These are phyloP conservation scores for Colletotrichum liaoningense DNA, from an alignment of 2,329 filamentous ascomycete genomes.

Conservation along the genomic window DNA sequence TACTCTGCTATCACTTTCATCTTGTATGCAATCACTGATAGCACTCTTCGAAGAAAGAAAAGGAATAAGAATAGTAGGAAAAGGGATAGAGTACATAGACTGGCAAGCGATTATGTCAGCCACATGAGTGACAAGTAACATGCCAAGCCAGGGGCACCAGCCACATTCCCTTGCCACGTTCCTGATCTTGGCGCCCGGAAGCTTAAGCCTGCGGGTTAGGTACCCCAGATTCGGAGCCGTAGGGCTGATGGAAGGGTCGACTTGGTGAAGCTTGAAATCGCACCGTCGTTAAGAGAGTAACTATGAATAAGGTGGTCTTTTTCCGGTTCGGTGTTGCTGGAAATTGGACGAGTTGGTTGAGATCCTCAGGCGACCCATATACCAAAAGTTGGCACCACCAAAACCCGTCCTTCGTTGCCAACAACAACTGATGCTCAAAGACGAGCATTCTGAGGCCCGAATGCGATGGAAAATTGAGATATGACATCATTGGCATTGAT, in stretches of 20 bases:
- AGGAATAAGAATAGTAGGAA: too few relatives aligned
- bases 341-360: not conserved
- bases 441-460: constrained; percentile 14
- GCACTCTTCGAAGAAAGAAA: too few relatives aligned
- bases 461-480: constrained; percentile 1
- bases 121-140: not conserved
- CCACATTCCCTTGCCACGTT: constrained; percentile 32
- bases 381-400: not conserved
- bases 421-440: constrained; percentile 1
- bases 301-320: not conserved
- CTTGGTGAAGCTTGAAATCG: constrained; percentile 31
- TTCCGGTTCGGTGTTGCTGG: not conserved
- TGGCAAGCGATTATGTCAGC: too few relatives aligned
- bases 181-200: constrained; percentile 30
- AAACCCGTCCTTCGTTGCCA: constrained; percentile 9
- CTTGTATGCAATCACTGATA: too few relatives aligned
- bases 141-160: constrained; percentile 18
- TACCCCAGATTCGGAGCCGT: constrained; percentile 35
- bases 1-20: too few relatives aligned
- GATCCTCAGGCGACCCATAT: not conserved
- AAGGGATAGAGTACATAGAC: too few relatives aligned
- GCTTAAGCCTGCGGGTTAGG: constrained; percentile 21
- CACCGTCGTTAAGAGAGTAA: not conserved
- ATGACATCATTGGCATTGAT: constrained; percentile 35
- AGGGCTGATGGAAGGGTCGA: constrained; percentile 35